phyloP scores from a whole-genome alignment of 345 rosid species.

The Litchi chinensis region DNA sequence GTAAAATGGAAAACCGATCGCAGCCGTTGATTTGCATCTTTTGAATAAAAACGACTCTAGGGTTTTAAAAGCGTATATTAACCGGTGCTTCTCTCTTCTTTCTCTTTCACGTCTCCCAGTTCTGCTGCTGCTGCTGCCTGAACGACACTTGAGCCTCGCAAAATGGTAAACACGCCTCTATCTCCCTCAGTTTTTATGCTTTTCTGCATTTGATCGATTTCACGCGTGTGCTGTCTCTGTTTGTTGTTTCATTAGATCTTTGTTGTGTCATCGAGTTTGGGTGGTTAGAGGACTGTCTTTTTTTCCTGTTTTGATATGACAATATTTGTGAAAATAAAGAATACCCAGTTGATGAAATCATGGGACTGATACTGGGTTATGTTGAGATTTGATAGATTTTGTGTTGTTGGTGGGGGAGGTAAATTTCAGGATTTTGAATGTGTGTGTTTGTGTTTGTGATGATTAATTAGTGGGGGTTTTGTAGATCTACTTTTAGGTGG shows the following conservation, averaged over 20 bases:
- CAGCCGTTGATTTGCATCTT: conserved; percentile 28
- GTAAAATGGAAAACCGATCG: background rate
- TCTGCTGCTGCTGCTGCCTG: conserved; percentile 7
- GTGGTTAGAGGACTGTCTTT: background rate
- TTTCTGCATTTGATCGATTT: no score
- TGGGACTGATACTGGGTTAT: background rate
- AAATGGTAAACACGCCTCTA: conserved; percentile 12
- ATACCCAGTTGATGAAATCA: background rate
- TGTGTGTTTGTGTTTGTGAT: background rate
- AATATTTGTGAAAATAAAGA: background rate
- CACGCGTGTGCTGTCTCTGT: background rate
- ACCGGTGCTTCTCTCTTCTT: background rate
- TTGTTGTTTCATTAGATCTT: background rate
- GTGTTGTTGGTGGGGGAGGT: background rate
- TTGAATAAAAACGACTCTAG: conserved; percentile 13
- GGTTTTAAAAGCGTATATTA: conserved; percentile 36
- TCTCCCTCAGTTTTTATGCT: no score
- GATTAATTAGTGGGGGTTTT: background rate
- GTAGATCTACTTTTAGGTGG: background rate
- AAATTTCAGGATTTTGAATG: background rate
- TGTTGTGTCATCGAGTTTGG: background rate
- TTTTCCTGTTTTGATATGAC: background rate
- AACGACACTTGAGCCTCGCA: conserved; percentile 3
- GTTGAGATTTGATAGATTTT: background rate
- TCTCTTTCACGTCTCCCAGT: background rate